phyloP scores from a whole-genome alignment of 2,329 filamentous ascomycete species.

The Aspergillus sergii region DNA sequence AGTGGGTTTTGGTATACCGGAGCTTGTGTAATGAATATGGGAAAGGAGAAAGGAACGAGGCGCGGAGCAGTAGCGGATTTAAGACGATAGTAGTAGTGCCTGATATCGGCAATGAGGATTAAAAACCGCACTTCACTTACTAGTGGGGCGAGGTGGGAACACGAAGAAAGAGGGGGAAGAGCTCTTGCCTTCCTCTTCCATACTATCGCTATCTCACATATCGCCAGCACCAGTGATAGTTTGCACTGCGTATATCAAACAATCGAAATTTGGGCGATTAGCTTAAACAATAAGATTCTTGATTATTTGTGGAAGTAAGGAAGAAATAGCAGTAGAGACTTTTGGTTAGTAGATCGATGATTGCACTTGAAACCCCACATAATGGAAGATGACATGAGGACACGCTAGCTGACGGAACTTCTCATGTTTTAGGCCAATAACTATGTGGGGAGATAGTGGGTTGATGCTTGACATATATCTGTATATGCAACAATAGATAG shows the following conservation, averaged over 20 bases:
- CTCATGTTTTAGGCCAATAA: not conserved
- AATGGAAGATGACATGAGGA: not conserved
- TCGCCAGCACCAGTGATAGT: not conserved
- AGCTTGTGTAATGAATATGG: not conserved
- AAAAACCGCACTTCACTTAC: not conserved
- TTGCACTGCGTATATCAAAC: not conserved
- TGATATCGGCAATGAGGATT: not conserved
- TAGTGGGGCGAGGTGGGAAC: conserved; percentile 6
- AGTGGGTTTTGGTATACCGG: not conserved
- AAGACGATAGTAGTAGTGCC: not conserved
- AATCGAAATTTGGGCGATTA: not conserved
- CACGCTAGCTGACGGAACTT: not conserved
- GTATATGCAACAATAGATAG: too few species aligned
- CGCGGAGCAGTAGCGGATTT: not conserved
- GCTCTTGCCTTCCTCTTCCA: not conserved
- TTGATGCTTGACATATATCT: not conserved
- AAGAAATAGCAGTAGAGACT: not conserved
- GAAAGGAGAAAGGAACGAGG: not conserved
- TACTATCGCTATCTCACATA: not conserved
- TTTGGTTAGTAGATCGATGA: not conserved
- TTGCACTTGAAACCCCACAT: not conserved
- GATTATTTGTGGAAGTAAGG: not conserved
- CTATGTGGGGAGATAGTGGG: not conserved
- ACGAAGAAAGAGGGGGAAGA: not conserved
- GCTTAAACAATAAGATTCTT: not conserved